These are phyloP conservation scores for Cercospora berteroae DNA, from an alignment of 2,329 filamentous ascomycete species.

Conservation along the genomic window DNA sequence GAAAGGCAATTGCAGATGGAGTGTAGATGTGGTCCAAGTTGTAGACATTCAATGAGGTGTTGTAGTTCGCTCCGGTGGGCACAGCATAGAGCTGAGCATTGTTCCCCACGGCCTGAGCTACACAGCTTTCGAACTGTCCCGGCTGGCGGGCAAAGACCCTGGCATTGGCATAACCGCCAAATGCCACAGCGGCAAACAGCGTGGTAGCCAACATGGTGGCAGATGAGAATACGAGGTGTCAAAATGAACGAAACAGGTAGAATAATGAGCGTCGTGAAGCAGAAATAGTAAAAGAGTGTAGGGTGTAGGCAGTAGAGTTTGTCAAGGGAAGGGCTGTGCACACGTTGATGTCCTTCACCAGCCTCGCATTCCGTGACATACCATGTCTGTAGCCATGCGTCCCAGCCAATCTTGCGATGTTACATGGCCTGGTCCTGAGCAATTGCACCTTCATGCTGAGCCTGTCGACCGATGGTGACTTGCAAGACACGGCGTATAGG, in stretches of 20 bases:
- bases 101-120: conserved; percentile 13
- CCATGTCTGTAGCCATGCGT: neutral
- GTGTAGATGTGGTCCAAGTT: conserved; percentile 19
- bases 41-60: conserved; percentile 12
- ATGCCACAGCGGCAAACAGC: neutral
- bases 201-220: conserved; percentile 5
- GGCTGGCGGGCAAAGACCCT: neutral
- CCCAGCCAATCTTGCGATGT: neutral
- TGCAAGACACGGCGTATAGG: neutral
- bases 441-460: neutral
- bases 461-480: neutral
- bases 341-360: neutral
- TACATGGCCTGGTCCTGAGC: neutral
- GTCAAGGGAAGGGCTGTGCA: neutral
- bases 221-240: conserved; percentile 1
- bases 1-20: conserved; percentile 17
- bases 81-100: conserved; percentile 13
- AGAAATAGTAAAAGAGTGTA: neutral
- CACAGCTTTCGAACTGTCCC: conserved; percentile 7
- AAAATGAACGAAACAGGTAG: neutral
- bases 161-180: conserved; percentile 1
- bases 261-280: neutral
- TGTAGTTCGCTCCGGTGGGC: conserved; percentile 9
- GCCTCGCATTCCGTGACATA: neutral
- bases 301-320: neutral